Conservation (phyloP, 2,329 filamentous ascomycete genomes). For the Bipolaris bicolor region DNA sequence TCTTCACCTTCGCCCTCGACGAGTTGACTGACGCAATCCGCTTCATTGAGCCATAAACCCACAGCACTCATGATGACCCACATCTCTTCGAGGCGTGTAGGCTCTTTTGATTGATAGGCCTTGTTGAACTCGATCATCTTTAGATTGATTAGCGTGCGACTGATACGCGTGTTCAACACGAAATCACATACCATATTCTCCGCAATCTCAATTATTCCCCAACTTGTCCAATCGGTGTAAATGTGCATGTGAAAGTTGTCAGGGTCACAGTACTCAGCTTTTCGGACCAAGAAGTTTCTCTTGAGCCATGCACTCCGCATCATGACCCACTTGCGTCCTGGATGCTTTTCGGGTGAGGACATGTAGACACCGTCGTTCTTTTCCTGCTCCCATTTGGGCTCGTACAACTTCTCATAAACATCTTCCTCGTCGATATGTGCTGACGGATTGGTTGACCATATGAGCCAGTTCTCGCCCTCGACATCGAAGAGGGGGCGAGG, state of each 20-base stretch:
- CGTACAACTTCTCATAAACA: slow-evolving; percentile 2
- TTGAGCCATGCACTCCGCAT: slow-evolving; percentile 22
- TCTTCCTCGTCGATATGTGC: slow-evolving; percentile 10
- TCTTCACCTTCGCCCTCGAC: slow-evolving; percentile 20
- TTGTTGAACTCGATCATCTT: slow-evolving; percentile 25
- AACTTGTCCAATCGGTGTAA: slow-evolving; percentile 21
- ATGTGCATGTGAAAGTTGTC: slow-evolving; percentile 23
- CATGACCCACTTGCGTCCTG: slow-evolving; percentile 30
- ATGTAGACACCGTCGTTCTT: slow-evolving; percentile 7
- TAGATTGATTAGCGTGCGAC: not conserved
- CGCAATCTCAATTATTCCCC: slow-evolving; percentile 20
- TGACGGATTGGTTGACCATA: slow-evolving; percentile 3
- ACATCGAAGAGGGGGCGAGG: slow-evolving; percentile 23
- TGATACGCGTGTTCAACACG: not conserved
- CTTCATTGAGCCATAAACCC: slow-evolving; percentile 20
- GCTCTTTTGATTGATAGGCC: slow-evolving; percentile 11
- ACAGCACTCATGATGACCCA: slow-evolving; percentile 26
- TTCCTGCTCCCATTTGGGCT: slow-evolving; percentile 15
- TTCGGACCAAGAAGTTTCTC: not conserved
- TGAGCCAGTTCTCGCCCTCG: slow-evolving; percentile 13
- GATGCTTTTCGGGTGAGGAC: slow-evolving; percentile 10
- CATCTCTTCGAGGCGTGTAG: slow-evolving; percentile 17
- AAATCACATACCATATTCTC: slow-evolving; percentile 18
- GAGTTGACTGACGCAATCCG: slow-evolving; percentile 6
- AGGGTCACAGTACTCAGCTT: slow-evolving; percentile 22